phyloP scores from a whole-genome alignment of 257 asterid species.

The Rhazya stricta region DNA sequence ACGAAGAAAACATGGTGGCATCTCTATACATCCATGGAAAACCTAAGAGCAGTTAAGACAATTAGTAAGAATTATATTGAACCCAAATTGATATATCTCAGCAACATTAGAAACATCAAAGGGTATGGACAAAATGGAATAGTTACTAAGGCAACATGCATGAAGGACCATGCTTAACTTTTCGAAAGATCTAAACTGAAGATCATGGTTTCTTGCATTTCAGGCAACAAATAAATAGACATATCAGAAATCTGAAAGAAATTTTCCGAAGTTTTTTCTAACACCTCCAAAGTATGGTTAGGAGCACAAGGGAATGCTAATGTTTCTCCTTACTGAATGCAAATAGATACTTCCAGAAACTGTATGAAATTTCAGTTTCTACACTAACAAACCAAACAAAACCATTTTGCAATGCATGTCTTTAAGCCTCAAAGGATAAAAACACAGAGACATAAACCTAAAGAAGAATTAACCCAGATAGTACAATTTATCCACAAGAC shows the following conservation, averaged over 20 bases:
- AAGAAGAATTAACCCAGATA: background rate
- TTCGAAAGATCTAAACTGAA: background rate
- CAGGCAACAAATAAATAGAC: background rate
- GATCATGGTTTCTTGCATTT: background rate
- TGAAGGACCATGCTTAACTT: background rate
- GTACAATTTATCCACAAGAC: background rate
- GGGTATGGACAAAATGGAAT: background rate
- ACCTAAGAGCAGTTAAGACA: slow-evolving; percentile 3
- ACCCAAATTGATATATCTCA: background rate
- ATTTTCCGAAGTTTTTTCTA: background rate
- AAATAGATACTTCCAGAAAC: background rate
- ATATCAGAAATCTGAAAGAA: background rate
- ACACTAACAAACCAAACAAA: too few relatives aligned
- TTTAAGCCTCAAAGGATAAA: background rate
- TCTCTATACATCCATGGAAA: background rate
- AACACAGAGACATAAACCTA: background rate
- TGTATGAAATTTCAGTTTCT: too few relatives aligned
- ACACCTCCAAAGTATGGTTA: background rate
- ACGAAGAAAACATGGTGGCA: background rate
- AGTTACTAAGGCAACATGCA: background rate
- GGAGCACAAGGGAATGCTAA: background rate
- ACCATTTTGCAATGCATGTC: too few relatives aligned
- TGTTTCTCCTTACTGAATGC: background rate
- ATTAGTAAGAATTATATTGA: background rate
- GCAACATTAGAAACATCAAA: background rate